These are phyloP conservation scores for Arabidopsis suecica DNA, from an alignment of 345 rosid species.

Conservation along the genomic window DNA sequence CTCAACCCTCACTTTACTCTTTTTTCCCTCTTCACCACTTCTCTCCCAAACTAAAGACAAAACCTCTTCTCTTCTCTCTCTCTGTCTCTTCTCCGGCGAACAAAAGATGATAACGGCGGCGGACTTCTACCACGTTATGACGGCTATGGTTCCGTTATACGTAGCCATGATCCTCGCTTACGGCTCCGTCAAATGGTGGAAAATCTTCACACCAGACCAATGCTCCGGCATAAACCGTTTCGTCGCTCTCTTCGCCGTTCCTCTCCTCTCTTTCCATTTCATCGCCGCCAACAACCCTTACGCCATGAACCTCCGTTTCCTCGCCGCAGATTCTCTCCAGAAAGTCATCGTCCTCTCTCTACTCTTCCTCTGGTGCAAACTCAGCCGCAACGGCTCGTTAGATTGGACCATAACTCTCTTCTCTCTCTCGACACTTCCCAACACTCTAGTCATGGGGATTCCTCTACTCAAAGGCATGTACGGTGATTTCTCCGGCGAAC, in stretches of 20 bases:
- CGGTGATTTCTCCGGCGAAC: conserved; percentile 52
- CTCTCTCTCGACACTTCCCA: conserved; percentile 57
- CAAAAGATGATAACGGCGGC: conserved; percentile 64
- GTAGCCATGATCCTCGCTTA: conserved; percentile 97
- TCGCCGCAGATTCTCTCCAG: conserved; percentile 63
- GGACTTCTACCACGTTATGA: conserved; percentile 98
- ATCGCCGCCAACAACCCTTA: conserved; percentile 57
- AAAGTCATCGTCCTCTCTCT: conserved; percentile 52
- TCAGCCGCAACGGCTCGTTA: conserved; percentile 43
- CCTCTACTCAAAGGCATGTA: conserved; percentile 64
- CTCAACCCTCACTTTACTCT: conserved; percentile 33
- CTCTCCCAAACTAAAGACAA: conserved; percentile 14
- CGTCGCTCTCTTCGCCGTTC: conserved; percentile 97
- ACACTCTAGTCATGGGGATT: conserved; percentile 65
- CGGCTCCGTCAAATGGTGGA: conserved; percentile 99
- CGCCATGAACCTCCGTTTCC: conserved; percentile 57
- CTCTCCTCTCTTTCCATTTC: conserved; percentile 94
- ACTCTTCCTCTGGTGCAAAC: conserved; percentile 57
- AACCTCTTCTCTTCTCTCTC: conserved; percentile 10
- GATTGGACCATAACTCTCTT: conserved; percentile 64
- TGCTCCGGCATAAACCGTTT: conserved; percentile 99
- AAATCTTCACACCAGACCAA: conserved; percentile 93
- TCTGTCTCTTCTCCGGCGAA: conserved; percentile 19
- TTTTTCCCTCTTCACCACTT: conserved; percentile 15
- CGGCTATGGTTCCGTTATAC: conserved; percentile 97